Evolutionary conservation across 2,329 filamentous ascomycete species (phyloP), one percentile per base, ranked within the genome.

Genomic region (Colletotrichum theobromicola): DNA sequence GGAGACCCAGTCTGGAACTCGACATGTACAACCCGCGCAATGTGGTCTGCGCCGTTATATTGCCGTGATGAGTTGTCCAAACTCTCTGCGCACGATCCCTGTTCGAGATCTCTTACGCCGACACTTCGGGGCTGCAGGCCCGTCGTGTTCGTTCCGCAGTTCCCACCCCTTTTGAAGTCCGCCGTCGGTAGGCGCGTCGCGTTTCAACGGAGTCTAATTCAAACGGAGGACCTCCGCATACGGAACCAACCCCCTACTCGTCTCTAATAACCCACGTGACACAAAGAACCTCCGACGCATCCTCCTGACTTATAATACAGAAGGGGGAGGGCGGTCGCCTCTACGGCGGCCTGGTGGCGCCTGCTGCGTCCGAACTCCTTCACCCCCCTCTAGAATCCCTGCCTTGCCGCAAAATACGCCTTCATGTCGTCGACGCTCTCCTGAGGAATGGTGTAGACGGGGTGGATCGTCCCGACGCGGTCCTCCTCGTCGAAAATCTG

Each of bases 391-490:
- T 84, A 92, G 78, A 93, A 92, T 15, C 89, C 88, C 68, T 85
- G 84, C 81, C 90, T 92, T 53, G 85, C 85, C 77, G 88, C 86
- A 83, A 93, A 96, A 84, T 94, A 94, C 75, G 84, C 85, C 82
- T 90, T 90, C 77, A 93, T 92, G 37, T 87, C 87, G 78, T 93
- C 90, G 68, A 93, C 94, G 67, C 89, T 89, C 76, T 90, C 88
- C 83, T 94, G 92, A 6, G 95, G 94, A 77, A 98, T 93, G 76
- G 94, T 93, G 84, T 95, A 98, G 30, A 98, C 90, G 3, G 96
- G 96, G 84, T 98, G 95, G 50, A 95, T 89, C 18, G 93, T 87
- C 66, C 86, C 87, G 66, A 98, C 88, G 53, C 91, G 87, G 85
- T 98, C 95, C 72, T 88, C 85, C 79, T 93, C 90, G 74, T 94